These are phyloP conservation scores for Fusarium concolor DNA, from an alignment of 2,329 filamentous ascomycete species.

Conservation along the genomic window DNA sequence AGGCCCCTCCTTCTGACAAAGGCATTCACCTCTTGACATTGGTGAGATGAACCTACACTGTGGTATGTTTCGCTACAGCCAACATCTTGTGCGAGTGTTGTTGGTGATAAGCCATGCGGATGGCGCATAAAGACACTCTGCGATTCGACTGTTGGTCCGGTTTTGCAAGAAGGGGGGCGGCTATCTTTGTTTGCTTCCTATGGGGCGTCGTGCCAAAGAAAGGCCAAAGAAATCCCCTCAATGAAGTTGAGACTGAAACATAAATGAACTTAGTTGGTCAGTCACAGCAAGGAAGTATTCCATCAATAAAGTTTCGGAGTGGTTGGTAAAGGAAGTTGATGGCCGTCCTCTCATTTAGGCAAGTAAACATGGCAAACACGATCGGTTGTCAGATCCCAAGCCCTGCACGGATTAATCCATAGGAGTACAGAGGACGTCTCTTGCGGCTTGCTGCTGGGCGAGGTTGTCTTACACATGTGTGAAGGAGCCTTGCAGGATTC, in stretches of 20 bases:
- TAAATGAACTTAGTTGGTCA: constrained; percentile 1
- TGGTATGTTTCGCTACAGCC: constrained; percentile 19
- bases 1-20: constrained; percentile 22
- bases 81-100: constrained; percentile 28
- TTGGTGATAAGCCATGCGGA: constrained; percentile 42
- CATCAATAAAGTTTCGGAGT: constrained; percentile 1
- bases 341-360: constrained; percentile 1
- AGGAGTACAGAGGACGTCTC: constrained; percentile 11
- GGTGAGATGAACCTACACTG: constrained; percentile 12
- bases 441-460: constrained; percentile 10
- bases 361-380: constrained; percentile 26
- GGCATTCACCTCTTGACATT: constrained; percentile 4
- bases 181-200: constrained; percentile 33
- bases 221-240: constrained; percentile 8
- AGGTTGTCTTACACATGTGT: constrained; percentile 16
- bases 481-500: constrained; percentile 19
- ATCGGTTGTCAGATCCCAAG: constrained; percentile 37
- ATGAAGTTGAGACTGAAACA: constrained; percentile 9
- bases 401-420: constrained; percentile 8
- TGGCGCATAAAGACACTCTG: constrained; percentile 29
- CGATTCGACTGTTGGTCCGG: constrained; percentile 39
- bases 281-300: background rate
- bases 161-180: constrained; percentile 11
- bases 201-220: constrained; percentile 16
- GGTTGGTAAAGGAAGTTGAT: constrained; percentile 9